Base-by-base conservation (phyloP, 1,284 basidiomycete species). In the Melampsora larici-populina region DNA sequence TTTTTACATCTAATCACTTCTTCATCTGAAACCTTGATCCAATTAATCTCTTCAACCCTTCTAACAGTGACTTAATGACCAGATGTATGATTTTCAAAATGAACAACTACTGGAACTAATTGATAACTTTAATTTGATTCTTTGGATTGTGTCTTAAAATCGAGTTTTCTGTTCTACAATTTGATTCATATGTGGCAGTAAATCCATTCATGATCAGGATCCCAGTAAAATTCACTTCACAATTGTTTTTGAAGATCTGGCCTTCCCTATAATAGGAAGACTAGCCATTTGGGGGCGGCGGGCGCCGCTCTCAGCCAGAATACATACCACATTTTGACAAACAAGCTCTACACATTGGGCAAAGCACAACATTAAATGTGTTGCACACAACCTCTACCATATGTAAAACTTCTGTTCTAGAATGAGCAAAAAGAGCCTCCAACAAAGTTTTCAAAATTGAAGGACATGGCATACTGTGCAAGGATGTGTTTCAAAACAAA, bases 41-140 rank as follows among this genome's bases (percentile, higher is more conserved):
- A 97, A 85, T 84, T 79, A 88, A 83, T 75, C 13, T 24, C 49
- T 24, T 29, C 55, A 83, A 90, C 91, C 49, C 94, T 87, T 21
- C 94, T 87, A 83, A 89, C 94, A 80, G 91, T 92, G 79, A 96
- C 88, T 82, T 94, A 97, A 83, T 97, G 94, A 1, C 94, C 94
- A 82, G 91, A 94, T 8, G 89, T 90, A 82, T 95, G 93, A 78
- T 89, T 89, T 24, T 94, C 94, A 82, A 90, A 94, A 84, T 97
- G 94, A 81, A 93, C 92, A 9, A 97, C 92, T 33, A 92, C 89
- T 17, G 91, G 89, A 2, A 89, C 85, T 36, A 97, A 88, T 58
- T 58, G 55, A 29, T 58, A 58, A 29, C 5, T 24, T 58, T 29
- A 24, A 18, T 8, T 24, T 29, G 55, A n/a, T 4, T 13, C n/a